Conservation (phyloP, 768 basidiomycete genomes). For the Dioszegia hungarica region DNA sequence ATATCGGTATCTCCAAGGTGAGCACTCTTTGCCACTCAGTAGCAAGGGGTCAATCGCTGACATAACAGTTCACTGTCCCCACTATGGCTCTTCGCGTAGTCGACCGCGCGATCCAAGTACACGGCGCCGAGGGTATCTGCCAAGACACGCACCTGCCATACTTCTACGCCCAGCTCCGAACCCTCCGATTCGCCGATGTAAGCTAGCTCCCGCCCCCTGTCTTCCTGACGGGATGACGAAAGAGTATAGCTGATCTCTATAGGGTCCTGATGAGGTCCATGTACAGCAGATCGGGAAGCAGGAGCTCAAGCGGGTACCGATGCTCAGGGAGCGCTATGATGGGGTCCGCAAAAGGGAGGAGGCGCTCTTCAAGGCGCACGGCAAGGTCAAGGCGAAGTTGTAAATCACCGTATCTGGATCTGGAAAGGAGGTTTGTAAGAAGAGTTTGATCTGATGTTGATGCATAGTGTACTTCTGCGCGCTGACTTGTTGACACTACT, state of each 20-base stretch:
- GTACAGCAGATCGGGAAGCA: slow-evolving; percentile 89
- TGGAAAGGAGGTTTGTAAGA: background rate
- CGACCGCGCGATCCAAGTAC: slow-evolving; percentile 92
- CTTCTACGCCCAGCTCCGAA: slow-evolving; percentile 74
- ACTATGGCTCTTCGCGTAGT: slow-evolving; percentile 80
- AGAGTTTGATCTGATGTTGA: background rate
- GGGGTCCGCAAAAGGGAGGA: slow-evolving; percentile 19
- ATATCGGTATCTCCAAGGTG: slow-evolving; percentile 96
- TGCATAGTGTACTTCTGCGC: too few species aligned
- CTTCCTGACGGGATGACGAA: background rate
- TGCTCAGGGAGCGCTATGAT: slow-evolving; percentile 47
- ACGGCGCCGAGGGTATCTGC: slow-evolving; percentile 91
- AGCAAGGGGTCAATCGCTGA: background rate
- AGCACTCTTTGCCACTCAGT: slow-evolving; percentile 4
- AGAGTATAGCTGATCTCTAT: slow-evolving; percentile 8
- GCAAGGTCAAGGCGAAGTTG: slow-evolving; percentile 9
- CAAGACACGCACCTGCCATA: slow-evolving; percentile 80
- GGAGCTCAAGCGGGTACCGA: slow-evolving; percentile 73
- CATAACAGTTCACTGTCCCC: slow-evolving; percentile 79
- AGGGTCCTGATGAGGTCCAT: slow-evolving; percentile 64
- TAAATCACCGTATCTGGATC: background rate
- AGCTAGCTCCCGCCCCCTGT: too few species aligned
- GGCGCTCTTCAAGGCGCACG: background rate
- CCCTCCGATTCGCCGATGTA: slow-evolving; percentile 61
- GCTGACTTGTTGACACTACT: too few species aligned